phyloP scores from a whole-genome alignment of 345 rosid genomes.

The Eucalyptus rudis region DNA sequence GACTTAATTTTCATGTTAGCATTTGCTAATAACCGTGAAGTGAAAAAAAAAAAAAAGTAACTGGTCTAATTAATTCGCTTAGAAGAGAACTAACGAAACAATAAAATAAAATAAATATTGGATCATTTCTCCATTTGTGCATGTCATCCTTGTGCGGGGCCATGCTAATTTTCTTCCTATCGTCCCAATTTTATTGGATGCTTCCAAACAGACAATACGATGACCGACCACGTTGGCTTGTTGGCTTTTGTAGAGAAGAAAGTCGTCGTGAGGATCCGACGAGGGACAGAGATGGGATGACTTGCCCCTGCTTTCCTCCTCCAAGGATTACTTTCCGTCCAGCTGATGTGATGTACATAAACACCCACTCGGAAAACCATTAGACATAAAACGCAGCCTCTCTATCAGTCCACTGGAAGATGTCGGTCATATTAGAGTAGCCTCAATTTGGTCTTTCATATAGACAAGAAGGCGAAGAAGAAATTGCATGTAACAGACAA shows the following conservation, averaged over 20 bases:
- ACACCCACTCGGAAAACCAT: too few relatives aligned
- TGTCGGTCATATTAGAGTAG: too few relatives aligned
- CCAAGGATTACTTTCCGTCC: too few relatives aligned
- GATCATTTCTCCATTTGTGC: neutral
- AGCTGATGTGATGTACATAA: too few relatives aligned
- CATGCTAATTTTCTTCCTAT: neutral
- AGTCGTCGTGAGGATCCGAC: neutral
- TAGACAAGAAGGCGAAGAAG: too few relatives aligned
- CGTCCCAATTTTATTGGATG: neutral
- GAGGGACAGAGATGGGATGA: too few relatives aligned
- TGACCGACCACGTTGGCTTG: too few relatives aligned
- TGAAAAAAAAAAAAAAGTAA: neutral
- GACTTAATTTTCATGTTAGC: neutral
- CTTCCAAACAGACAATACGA: neutral
- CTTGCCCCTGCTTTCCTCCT: too few relatives aligned
- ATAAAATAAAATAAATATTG: neutral
- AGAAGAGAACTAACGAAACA: neutral
- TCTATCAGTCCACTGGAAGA: too few relatives aligned
- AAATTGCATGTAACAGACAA: too few relatives aligned
- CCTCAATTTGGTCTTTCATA: too few relatives aligned
- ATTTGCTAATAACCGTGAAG: neutral
- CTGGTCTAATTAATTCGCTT: neutral
- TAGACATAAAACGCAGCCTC: too few relatives aligned
- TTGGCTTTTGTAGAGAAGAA: neutral
- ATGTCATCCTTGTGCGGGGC: neutral